A percentile compares a stretch with the other conserved stretches of the same genome.
Conservation (phyloP, 192 early-diverging fungal genomes). For the Powellomyces hirtus region DNA sequence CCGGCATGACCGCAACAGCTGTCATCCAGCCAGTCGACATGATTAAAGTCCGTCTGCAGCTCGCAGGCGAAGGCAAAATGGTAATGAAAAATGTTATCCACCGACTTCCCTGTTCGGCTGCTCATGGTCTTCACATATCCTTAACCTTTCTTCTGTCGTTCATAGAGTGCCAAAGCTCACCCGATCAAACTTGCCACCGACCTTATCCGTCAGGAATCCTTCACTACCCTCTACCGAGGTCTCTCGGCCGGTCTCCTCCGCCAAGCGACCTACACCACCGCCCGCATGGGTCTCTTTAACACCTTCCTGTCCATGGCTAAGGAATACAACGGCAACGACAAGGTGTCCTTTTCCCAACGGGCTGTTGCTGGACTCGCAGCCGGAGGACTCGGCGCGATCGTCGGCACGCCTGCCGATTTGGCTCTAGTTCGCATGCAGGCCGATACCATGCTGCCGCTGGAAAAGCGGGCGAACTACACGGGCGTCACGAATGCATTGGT, state of each 20-base stretch:
- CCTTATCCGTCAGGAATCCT: slow-evolving; percentile 31
- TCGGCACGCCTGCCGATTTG: slow-evolving; percentile 47
- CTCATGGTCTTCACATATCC: not conserved
- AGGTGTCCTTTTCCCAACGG: slow-evolving; percentile 41
- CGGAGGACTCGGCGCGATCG: slow-evolving; percentile 46
- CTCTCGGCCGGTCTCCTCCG: slow-evolving; percentile 55
- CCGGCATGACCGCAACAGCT: slow-evolving; percentile 52
- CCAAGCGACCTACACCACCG: slow-evolving; percentile 56
- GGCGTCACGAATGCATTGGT: slow-evolving; percentile 43
- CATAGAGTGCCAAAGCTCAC: slow-evolving; percentile 24
- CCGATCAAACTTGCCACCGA: slow-evolving; percentile 35
- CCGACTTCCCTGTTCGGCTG: not conserved
- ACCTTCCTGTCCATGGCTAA: slow-evolving; percentile 39
- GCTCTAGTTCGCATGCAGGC: slow-evolving; percentile 47
- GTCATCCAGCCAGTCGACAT: slow-evolving; percentile 54
- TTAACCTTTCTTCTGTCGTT: not conserved
- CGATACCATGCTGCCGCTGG: slow-evolving; percentile 42
- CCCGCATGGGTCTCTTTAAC: slow-evolving; percentile 54
- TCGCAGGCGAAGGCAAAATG: slow-evolving; percentile 21
- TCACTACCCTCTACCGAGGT: slow-evolving; percentile 44
- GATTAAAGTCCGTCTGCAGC: slow-evolving; percentile 56
- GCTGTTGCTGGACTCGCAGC: slow-evolving; percentile 43
- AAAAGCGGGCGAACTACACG: slow-evolving; percentile 42
- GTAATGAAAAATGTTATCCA: not conserved
- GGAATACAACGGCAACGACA: slow-evolving; percentile 26